These are phyloP conservation scores for Choiromyces venosus DNA, from an alignment of 495 filamentous ascomycete genomes.

Conservation along the genomic window DNA sequence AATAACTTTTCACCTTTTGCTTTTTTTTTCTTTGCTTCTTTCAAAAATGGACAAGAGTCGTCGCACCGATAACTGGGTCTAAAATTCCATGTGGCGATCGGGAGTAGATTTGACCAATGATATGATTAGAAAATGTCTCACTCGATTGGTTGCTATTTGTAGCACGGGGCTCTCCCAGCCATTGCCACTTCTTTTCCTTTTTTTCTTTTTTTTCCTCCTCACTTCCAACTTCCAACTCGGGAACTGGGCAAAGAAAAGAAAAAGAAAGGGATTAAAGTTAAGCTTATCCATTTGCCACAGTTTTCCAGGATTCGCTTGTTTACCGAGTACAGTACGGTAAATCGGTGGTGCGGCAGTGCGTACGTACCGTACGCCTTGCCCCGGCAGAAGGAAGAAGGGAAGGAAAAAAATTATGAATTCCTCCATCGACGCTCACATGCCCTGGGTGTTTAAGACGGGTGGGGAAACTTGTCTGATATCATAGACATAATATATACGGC, in stretches of 20 bases:
- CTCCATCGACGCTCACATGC: background rate
- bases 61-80: background rate
- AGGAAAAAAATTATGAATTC: background rate
- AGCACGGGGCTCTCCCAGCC: background rate
- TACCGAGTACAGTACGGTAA: background rate
- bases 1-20: too few species aligned
- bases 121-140: background rate
- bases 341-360: too few species aligned
- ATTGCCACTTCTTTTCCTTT: background rate
- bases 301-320: background rate
- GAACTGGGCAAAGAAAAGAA: background rate
- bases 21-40: background rate
- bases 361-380: background rate
- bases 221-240: background rate
- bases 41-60: background rate
- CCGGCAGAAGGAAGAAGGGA: background rate
- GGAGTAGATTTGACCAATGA: background rate
- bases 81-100: background rate
- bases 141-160: background rate
- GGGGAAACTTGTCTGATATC: background rate
- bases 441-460: background rate
- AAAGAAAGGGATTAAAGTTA: background rate
- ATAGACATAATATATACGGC: background rate
- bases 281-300: constrained; percentile 4
- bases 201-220: background rate